Percentiles rank a stretch among this genome's conserved stretches.
Evolutionary conservation across 441 rosid genomes (phyloP).

Genomic region (Erysimum cheiri): DNA sequence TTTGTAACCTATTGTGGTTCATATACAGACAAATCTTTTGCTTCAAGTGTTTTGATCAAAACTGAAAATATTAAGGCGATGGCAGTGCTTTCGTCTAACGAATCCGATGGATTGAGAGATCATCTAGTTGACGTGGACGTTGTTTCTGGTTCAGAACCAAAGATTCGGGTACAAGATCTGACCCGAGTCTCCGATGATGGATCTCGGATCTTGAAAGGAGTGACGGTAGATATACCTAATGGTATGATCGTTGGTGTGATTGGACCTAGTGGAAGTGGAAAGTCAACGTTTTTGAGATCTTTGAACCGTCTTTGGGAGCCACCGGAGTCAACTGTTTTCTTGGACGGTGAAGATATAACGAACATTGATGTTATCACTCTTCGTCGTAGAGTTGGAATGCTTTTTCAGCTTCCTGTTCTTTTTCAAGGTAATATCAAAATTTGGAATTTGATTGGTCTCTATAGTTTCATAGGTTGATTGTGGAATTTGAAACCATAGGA

Average conservation of each 20-base stretch:
- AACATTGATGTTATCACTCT: constrained; percentile 71
- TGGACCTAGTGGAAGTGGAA: constrained; percentile 96
- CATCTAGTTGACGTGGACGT: constrained; percentile 46
- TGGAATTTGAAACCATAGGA: not conserved
- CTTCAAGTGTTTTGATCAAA: not conserved
- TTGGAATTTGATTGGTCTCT: constrained; percentile 4
- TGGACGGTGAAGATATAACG: constrained; percentile 69
- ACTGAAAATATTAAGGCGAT: constrained; percentile 1
- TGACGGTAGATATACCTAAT: constrained; percentile 58
- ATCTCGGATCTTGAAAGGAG: constrained; percentile 52
- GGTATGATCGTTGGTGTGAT: constrained; percentile 79
- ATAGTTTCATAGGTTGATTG: not conserved
- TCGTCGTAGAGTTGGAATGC: constrained; percentile 95
- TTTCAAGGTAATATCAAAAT: constrained; percentile 61
- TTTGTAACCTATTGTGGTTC: not conserved
- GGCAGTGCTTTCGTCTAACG: constrained; percentile 25
- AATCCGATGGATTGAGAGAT: constrained; percentile 43
- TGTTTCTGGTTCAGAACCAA: constrained; percentile 33
- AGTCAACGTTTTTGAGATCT: constrained; percentile 78
- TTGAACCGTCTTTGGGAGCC: constrained; percentile 95
- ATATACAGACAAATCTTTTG: not conserved
- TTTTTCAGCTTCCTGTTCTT: constrained; percentile 88
- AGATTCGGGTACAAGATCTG: constrained; percentile 59
- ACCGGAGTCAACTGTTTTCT: constrained; percentile 61
- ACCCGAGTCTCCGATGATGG: constrained; percentile 59